Percentiles rank a stretch among this genome's conserved stretches.
phyloP scores from a whole-genome alignment of 768 basidiomycete species.

The Rhizopogon vulgaris region DNA sequence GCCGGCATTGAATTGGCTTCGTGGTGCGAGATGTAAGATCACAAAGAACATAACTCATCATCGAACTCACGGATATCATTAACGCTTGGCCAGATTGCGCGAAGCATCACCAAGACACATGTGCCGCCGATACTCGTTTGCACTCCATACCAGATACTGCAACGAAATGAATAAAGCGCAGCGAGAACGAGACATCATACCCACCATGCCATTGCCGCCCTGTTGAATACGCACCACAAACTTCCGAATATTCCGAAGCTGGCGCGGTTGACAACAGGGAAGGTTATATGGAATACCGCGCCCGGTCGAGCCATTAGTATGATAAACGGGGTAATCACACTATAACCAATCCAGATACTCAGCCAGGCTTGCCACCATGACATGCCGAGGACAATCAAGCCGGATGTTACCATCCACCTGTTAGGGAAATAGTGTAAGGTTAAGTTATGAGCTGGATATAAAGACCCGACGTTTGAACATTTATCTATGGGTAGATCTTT shows the following conservation, averaged over 20 bases:
- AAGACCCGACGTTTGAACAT: background rate
- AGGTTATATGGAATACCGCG: constrained; percentile 64
- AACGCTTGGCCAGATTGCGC: constrained; percentile 65
- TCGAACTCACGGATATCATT: constrained; percentile 47
- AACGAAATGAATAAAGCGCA: constrained; percentile 2
- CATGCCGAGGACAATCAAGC: constrained; percentile 59
- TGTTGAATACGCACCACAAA: constrained; percentile 68
- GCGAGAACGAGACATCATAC: constrained; percentile 11
- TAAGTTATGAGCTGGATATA: background rate
- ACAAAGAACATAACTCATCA: background rate
- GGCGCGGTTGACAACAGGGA: constrained; percentile 59
- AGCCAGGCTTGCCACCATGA: constrained; percentile 81
- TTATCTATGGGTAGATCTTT: background rate
- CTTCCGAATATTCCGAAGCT: constrained; percentile 69
- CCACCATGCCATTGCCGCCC: constrained; percentile 60
- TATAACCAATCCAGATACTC: constrained; percentile 60
- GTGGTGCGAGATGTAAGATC: background rate
- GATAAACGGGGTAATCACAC: constrained; percentile 56
- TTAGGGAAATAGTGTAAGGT: background rate
- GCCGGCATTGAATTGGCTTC: constrained; percentile 57
- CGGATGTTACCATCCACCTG: constrained; percentile 65
- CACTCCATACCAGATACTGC: constrained; percentile 63
- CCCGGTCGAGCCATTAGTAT: constrained; percentile 67
- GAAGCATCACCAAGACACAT: constrained; percentile 63
- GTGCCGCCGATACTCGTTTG: constrained; percentile 70